These are phyloP conservation scores for Myochromella boudieri DNA, from an alignment of 768 basidiomycete genomes.

Conservation along the genomic window DNA sequence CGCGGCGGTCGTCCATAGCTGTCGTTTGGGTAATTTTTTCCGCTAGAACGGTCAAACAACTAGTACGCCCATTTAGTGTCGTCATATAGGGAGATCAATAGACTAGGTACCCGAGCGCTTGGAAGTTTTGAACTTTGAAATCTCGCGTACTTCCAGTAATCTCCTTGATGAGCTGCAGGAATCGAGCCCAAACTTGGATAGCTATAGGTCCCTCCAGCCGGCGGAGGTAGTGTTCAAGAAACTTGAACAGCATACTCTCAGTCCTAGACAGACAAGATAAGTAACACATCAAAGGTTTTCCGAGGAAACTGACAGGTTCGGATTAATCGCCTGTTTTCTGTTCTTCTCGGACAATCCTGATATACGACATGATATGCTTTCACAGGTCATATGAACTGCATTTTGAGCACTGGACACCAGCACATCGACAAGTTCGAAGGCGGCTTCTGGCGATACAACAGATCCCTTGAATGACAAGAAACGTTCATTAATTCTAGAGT, in stretches of 20 bases:
- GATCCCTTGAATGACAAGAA: constrained; percentile 30
- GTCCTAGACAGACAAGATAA: constrained; percentile 41
- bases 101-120: constrained; percentile 61
- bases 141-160: constrained; percentile 62
- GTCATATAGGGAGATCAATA: constrained; percentile 10
- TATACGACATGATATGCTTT: constrained; percentile 68
- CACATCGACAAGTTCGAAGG: constrained; percentile 83
- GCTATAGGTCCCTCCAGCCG: constrained; percentile 89
- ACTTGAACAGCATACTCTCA: constrained; percentile 74
- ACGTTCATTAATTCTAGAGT: not conserved
- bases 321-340: constrained; percentile 61
- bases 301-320: constrained; percentile 60
- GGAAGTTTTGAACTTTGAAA: constrained; percentile 70
- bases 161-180: constrained; percentile 78
- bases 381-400: constrained; percentile 86
- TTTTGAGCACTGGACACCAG: constrained; percentile 84
- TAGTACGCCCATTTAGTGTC: constrained; percentile 23
- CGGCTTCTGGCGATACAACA: constrained; percentile 41
- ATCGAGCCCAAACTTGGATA: constrained; percentile 87
- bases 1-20: constrained; percentile 84
- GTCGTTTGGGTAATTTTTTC: constrained; percentile 88
- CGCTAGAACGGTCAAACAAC: constrained; percentile 75
- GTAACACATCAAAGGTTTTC: not conserved
- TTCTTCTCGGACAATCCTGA: constrained; percentile 54
- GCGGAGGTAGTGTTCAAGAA: constrained; percentile 82